phyloP scores from a whole-genome alignment of 352 stramenopile genomes.

The Aphanomyces astaci region DNA sequence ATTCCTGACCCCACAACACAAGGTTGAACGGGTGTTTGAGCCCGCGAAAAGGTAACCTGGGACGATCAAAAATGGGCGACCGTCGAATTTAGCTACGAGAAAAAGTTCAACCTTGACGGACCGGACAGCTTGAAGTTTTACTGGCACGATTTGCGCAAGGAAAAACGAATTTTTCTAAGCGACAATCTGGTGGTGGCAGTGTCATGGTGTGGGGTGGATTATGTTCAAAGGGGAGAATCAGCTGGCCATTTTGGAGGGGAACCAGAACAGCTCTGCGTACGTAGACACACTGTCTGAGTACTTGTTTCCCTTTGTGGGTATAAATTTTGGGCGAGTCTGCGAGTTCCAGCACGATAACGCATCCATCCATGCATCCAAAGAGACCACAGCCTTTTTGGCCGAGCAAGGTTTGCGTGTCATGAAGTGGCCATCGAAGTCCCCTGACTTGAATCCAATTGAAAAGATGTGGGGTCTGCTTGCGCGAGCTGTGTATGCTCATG shows the following conservation, averaged over 20 bases:
- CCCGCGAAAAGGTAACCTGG: not conserved
- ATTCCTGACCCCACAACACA: not conserved
- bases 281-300: slow-evolving; percentile 28
- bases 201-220: slow-evolving; percentile 29
- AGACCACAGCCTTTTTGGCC: not conserved
- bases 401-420: not conserved
- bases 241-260: slow-evolving; percentile 24
- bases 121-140: not conserved
- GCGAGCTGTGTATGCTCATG: not conserved
- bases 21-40: not conserved
- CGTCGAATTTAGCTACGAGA: not conserved
- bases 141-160: not conserved
- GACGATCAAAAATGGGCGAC: not conserved
- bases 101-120: not conserved
- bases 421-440: not conserved
- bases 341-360: not conserved
- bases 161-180: slow-evolving; percentile 19
- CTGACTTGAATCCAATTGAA: slow-evolving; percentile 11
- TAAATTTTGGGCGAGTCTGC: not conserved
- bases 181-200: slow-evolving; percentile 18
- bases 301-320: slow-evolving; percentile 24
- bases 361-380: not conserved
- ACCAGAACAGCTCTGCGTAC: slow-evolving; percentile 28
- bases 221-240: slow-evolving; percentile 7
- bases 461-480: slow-evolving; percentile 11